phyloP scores from a whole-genome alignment of 768 basidiomycete species.

The Cystobasidium tubakii region DNA sequence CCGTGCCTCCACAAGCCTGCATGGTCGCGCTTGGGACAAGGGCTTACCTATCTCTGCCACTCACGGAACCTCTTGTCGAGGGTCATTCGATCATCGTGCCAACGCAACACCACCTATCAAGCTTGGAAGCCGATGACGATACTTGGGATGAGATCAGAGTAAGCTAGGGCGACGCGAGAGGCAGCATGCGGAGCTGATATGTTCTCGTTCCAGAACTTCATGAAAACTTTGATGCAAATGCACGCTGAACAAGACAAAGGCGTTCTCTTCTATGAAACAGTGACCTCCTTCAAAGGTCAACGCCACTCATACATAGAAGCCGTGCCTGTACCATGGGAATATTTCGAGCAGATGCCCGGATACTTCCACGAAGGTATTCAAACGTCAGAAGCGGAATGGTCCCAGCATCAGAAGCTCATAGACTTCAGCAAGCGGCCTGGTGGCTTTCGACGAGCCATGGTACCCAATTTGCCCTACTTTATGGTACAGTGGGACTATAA shows the following conservation, averaged over 20 bases:
- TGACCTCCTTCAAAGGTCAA: slow-evolving; percentile 76
- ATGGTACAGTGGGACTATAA: slow-evolving; percentile 99
- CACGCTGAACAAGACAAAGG: slow-evolving; percentile 87
- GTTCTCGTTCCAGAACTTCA: slow-evolving; percentile 58
- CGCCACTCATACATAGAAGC: slow-evolving; percentile 90
- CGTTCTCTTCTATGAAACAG: slow-evolving; percentile 91
- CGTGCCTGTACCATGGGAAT: slow-evolving; percentile 81
- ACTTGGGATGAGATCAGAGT: slow-evolving; percentile 96
- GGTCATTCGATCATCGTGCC: slow-evolving; percentile 95
- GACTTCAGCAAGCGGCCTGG: slow-evolving; percentile 84
- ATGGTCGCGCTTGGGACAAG: slow-evolving; percentile 85
- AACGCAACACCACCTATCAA: slow-evolving; percentile 83
- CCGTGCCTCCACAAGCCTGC: slow-evolving; percentile 79
- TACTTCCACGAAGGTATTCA: slow-evolving; percentile 98
- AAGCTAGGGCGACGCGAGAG: slow-evolving; percentile 44
- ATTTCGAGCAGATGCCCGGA: slow-evolving; percentile 77
- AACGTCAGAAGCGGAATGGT: slow-evolving; percentile 92
- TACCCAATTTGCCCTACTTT: slow-evolving; percentile 94
- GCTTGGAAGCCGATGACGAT: slow-evolving; percentile 91
- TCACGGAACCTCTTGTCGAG: slow-evolving; percentile 75
- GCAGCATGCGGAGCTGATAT: neutral
- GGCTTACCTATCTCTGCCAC: slow-evolving; percentile 81
- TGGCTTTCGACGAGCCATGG: slow-evolving; percentile 90
- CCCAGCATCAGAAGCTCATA: slow-evolving; percentile 93
- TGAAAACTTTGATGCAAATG: slow-evolving; percentile 95